These are phyloP conservation scores for Xylaria sp. DNA, from an alignment of 2,329 filamentous ascomycete species.

Conservation along the genomic window DNA sequence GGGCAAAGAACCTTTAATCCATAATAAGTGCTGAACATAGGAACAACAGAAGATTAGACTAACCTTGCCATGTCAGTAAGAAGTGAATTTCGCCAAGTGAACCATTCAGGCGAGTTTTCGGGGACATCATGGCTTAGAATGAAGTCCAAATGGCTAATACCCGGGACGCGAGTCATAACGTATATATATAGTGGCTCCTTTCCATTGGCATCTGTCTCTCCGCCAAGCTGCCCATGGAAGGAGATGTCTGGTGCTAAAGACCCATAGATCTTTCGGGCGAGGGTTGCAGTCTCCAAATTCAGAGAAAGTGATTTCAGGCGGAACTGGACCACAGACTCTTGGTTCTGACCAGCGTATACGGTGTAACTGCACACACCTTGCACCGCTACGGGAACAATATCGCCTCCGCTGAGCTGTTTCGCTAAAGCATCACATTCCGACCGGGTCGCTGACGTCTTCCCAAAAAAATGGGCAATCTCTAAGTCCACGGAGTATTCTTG, in stretches of 20 bases:
- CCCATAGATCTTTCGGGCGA: slow-evolving; percentile 51
- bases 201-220: slow-evolving; percentile 17
- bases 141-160: slow-evolving; percentile 53
- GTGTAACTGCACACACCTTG: slow-evolving; percentile 54
- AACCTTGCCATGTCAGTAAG: slow-evolving; percentile 45
- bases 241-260: slow-evolving; percentile 45
- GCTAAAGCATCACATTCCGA: slow-evolving; percentile 27
- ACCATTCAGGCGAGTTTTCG: slow-evolving; percentile 51
- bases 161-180: slow-evolving; percentile 51
- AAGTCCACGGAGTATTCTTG: slow-evolving; percentile 27
- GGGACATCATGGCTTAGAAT: slow-evolving; percentile 51
- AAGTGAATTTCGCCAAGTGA: slow-evolving; percentile 51
- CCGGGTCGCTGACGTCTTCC: slow-evolving; percentile 22
- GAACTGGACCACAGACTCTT: slow-evolving; percentile 54
- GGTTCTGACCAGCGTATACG: slow-evolving; percentile 52
- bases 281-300: slow-evolving; percentile 46
- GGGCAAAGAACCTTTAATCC: slow-evolving; percentile 53
- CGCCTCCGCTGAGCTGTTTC: slow-evolving; percentile 48
- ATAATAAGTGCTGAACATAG: slow-evolving; percentile 4
- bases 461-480: slow-evolving; percentile 29
- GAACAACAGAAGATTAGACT: not conserved
- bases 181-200: slow-evolving; percentile 54
- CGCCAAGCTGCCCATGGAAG: slow-evolving; percentile 42
- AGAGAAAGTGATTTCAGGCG: slow-evolving; percentile 52
- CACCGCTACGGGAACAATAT: slow-evolving; percentile 40